Percentiles rank a stretch among this genome's conserved stretches.
Evolutionary conservation across 2,329 filamentous ascomycete genomes (phyloP).

Genomic region (Colletotrichum tropicale): DNA sequence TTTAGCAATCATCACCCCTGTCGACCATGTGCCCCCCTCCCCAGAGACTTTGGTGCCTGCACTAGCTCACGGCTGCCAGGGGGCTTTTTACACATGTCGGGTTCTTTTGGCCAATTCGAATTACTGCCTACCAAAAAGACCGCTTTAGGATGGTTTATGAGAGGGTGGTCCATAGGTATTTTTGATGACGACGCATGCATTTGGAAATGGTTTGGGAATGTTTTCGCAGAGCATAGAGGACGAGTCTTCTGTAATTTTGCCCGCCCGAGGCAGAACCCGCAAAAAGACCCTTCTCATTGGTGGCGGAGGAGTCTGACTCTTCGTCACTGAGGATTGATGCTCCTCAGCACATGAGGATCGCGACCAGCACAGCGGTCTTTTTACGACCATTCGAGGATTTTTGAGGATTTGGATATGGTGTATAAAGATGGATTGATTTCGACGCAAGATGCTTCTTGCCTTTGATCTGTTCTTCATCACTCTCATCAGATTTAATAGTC

Average conservation of each 20-base stretch:
- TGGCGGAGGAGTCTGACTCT: neutral
- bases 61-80: neutral
- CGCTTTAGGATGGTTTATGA: neutral
- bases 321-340: neutral
- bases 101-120: neutral
- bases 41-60: neutral
- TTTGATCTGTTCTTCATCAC: no score
- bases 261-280: neutral
- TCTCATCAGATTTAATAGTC: no score
- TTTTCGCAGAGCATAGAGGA: no score
- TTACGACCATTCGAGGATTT: rapidly evolving
- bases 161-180: neutral
- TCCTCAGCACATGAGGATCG: neutral
- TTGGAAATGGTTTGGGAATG: neutral
- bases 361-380: neutral
- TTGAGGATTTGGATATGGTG: neutral
- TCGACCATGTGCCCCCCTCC: neutral
- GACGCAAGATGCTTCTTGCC: no score
- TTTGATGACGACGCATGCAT: neutral
- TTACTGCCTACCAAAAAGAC: neutral
- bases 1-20: neutral
- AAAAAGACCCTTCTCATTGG: neutral
- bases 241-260: neutral
- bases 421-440: no score
- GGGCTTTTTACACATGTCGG: neutral